Base-by-base conservation (phyloP, 1,284 basidiomycete genomes). In the Cystobasidium sp. region DNA sequence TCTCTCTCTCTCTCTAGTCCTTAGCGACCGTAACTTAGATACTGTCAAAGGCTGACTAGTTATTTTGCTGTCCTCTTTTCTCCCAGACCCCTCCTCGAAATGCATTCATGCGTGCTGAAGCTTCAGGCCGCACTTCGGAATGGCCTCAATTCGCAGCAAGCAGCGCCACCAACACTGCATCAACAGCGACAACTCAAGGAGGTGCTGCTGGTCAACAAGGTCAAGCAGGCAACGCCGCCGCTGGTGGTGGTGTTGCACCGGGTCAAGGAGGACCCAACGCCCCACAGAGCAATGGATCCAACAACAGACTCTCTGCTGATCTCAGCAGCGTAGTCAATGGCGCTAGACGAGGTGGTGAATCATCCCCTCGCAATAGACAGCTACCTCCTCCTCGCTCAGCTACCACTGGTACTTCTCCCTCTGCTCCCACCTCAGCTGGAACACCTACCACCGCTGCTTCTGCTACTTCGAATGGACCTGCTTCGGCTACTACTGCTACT, bases 101-200 rank as follows among this genome's bases (percentile, higher is more conserved):
- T 73, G 84, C 84, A 41, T 83, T 87, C 70, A 88, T 89, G 62
- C 67, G 65, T 18, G 67, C 58, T 20, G 72, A 73, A 59, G 77
- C 71, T 49, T 59, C 75, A 0, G 71, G 73, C 43, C 73, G 63
- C 31, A 73, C 70, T 18, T 76, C 71, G 3, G 94, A 97, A 82
- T 97, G 95, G 95, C 92, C 94, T 55, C 92, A 91, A 81, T 97
- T 94, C 83, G 87, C 68, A 85, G 86, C 62, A 51, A 84, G 87
- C 70, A 87, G 88, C 80, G 84, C 84, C 74, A 86, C 87, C 68
- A 90, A 90, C 59, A 84, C 85, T 37, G 80, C 87, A 63, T 81
- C 82, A 68, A 83, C 84, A 53, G 87, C 88, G 71, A 81, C 83
- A 47, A 88, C 90, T 68, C 73, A 74, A 70, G 87, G 89, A 76